Base-by-base conservation (phyloP, 306 rosid species). In the Purshia tridentata region DNA sequence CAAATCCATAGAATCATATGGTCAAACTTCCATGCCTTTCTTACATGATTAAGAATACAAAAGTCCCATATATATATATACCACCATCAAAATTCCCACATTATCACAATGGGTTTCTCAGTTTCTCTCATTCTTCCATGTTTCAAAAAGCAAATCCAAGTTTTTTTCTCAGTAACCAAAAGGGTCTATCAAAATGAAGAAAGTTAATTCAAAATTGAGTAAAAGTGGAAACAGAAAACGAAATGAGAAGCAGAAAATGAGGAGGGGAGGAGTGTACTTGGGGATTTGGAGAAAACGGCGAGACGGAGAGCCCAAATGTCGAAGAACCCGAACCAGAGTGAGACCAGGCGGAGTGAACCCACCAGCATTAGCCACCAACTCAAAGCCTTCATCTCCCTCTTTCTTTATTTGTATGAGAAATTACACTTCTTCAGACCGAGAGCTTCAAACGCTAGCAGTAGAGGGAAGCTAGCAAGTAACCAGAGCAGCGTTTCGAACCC, bases 301-400 rank as follows among this genome's bases (percentile, higher is more conserved):
- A 89, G 88, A 22, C 90, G 81, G 73, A 93, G 96, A 63, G 97
- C 92, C 92, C 91, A 93, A 68, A 93, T 89, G 85, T 93, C 80
- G 76, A 91, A 89, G 86, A 91, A 94, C n/a, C 97, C 95, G 80
- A 94, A 94, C 96, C 98, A 94, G 0, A 94, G 96, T 44, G 98
- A 94, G 53, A 88, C 91, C 66, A 94, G 70, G 20, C 96, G 91
- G 63, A 94, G 92, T 40, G 92, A 86, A 47, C 98, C 97, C 47
- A 89, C 92, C 49, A 83, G 68, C 82, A 88, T 84, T 73, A 94
- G 82, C 98, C 98, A 94, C 92, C 90, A 84, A 78, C 97, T 89
- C 72, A 93, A 79, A 11, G 86, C 77, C 84, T 89, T 85, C 98
- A 91, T 93, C 70, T 67, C 65, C 72, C 19, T 9, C 2, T 42